phyloP scores from a whole-genome alignment of 768 basidiomycete genomes.

The Boletus edulis region DNA sequence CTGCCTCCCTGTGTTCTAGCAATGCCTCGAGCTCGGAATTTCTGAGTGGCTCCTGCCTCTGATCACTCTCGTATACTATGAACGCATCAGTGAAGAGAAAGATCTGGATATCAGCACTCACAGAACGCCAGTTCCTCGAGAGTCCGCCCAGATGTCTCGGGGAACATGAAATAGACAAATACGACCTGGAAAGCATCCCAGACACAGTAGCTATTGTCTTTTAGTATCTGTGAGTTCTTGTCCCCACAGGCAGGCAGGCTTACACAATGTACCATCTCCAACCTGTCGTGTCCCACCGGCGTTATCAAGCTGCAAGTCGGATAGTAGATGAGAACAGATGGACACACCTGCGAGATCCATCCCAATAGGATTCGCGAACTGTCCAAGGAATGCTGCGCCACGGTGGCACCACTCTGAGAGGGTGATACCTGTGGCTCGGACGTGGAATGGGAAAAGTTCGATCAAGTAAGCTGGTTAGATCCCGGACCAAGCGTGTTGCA shows the following conservation, averaged over 20 bases:
- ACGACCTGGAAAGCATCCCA: slow-evolving; percentile 14
- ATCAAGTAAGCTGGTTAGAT: slow-evolving; percentile 33
- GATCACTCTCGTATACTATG: slow-evolving; percentile 5
- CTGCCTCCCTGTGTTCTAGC: neutral
- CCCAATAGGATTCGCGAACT: slow-evolving; percentile 18
- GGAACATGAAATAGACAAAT: slow-evolving; percentile 19
- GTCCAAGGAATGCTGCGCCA: slow-evolving; percentile 14
- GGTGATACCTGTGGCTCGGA: slow-evolving; percentile 58
- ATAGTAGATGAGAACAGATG: neutral
- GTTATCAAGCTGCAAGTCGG: neutral
- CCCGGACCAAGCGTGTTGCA: neutral
- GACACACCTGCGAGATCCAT: slow-evolving; percentile 9
- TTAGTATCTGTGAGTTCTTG: neutral
- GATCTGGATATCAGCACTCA: neutral
- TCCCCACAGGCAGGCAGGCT: neutral
- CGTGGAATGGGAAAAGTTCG: slow-evolving; percentile 65
- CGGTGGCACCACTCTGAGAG: slow-evolving; percentile 60
- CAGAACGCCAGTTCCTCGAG: slow-evolving; percentile 20
- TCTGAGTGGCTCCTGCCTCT: neutral
- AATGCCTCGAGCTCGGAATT: neutral
- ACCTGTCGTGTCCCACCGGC: neutral
- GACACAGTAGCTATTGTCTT: slow-evolving; percentile 10
- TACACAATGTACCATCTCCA: slow-evolving; percentile 18
- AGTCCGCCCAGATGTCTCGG: slow-evolving; percentile 18
- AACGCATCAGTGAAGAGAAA: no score